Evolutionary conservation across 108 stramenopile genomes (phyloP).

Genomic region (Cylindrotheca closterium): DNA sequence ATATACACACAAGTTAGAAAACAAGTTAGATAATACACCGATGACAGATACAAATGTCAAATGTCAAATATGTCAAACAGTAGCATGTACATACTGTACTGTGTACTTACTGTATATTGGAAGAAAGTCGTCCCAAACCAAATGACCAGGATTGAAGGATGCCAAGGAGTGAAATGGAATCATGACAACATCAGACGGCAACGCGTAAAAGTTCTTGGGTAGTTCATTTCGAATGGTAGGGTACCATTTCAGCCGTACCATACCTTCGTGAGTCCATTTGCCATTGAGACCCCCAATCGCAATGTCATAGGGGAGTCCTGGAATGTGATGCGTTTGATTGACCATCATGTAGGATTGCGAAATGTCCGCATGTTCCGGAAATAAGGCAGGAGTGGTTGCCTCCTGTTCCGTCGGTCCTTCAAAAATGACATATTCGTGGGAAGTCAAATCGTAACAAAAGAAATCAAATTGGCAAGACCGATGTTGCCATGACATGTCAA

Average conservation of each 20-base stretch:
- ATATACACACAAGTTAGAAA: too few species aligned
- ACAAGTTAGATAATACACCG: not conserved
- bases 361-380: not conserved
- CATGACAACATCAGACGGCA: slow-evolving; percentile 36
- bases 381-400: not conserved
- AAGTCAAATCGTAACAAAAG: slow-evolving; percentile 27
- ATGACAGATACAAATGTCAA: slow-evolving; percentile 27
- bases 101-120: slow-evolving; percentile 20
- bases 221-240: slow-evolving; percentile 16
- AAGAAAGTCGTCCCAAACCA: slow-evolving; percentile 56
- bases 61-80: slow-evolving; percentile 44
- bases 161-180: slow-evolving; percentile 64
- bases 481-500: slow-evolving; percentile 24
- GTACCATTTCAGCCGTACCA: slow-evolving; percentile 43
- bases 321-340: not conserved
- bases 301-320: slow-evolving; percentile 15
- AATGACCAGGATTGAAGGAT: slow-evolving; percentile 51
- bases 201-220: slow-evolving; percentile 21
- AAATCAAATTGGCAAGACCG: slow-evolving; percentile 39
- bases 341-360: slow-evolving; percentile 14
- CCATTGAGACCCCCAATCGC: slow-evolving; percentile 60
- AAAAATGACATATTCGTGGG: slow-evolving; percentile 14
- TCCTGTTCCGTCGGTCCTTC: not conserved
- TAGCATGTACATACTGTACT: too few species aligned
- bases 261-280: slow-evolving; percentile 44